Evolutionary conservation across 1,139 yeast species (phyloP).

Genomic region (Candida dubliniensis): DNA sequence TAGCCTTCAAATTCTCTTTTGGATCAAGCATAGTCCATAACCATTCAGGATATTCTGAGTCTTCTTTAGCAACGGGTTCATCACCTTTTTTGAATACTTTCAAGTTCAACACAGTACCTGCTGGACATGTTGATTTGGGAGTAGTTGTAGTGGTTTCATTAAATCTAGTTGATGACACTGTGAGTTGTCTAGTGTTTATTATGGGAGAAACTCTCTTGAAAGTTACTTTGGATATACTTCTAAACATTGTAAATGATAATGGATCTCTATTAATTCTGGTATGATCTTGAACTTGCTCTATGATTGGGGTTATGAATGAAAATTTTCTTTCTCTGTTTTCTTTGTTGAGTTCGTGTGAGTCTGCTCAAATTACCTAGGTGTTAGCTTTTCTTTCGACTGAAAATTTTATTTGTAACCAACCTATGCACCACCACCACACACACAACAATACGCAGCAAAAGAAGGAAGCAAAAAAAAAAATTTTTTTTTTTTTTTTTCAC

Average conservation of each 20-base stretch:
- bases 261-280: not conserved
- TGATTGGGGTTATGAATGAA: not conserved
- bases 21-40: conserved; percentile 85
- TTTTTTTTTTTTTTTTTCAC: not conserved
- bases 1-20: conserved; percentile 50
- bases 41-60: conserved; percentile 92
- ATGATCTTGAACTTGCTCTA: too few species aligned
- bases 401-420: not conserved
- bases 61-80: conserved; percentile 89
- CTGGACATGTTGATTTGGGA: conserved; percentile 49
- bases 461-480: conserved; percentile 10
- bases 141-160: not conserved
- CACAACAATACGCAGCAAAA: conserved; percentile 3
- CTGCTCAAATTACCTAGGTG: not conserved
- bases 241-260: conserved; percentile 2
- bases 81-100: conserved; percentile 76
- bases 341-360: conserved; percentile 4
- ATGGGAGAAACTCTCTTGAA: conserved; percentile 1
- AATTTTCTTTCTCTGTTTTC: not conserved
- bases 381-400: too few species aligned
- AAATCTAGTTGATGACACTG: conserved; percentile 3
- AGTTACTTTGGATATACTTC: conserved; percentile 2
- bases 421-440: not conserved
- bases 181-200: conserved; percentile 7
- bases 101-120: conserved; percentile 80